Base-by-base conservation (phyloP, 768 basidiomycete genomes). In the Coprinopsis strossmayeri region DNA sequence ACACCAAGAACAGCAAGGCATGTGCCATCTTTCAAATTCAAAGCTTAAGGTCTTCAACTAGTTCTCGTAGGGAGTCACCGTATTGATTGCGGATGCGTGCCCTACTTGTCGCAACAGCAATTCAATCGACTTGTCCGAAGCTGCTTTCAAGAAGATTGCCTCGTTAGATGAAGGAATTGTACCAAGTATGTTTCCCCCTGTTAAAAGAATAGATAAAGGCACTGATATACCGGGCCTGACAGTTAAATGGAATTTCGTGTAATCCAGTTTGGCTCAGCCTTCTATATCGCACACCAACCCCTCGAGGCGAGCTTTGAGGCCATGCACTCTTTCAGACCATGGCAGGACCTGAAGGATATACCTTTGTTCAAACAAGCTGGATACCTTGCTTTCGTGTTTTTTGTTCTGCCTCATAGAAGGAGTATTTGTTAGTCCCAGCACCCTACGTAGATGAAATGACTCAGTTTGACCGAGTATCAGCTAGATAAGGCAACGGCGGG, bases 31-130 rank as follows among this genome's bases (percentile, higher is more conserved):
- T 32, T 12, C 17, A 32, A 7, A 7, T 46, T 34, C 11, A 17
- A 44, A 18, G 40, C 20, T 38, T 51, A 34, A 26, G 20, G 20
- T 43, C 28, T 34, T 34, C 48, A 1, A 49, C 35, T 23, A 3
- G 55, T 21, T 24, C n/a, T 25, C 56, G 2, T 20, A 70, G 64
- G 60, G 64, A n/a, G 74, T 87, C 50, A 70, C 64, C 2, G 90
- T 82, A 38, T 75, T 70, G 21, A 71, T 96, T 54, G 87, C 77
- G 11, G 91, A 92, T 56, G 82, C 74, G 30, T 96, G 91, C 73
- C 90, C 91, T 21, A 84, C 83, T 17, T 95, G 91, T 69, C 44
- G 59, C 0, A 79, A 77, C 57, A 27, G 28, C 24, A 74, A 84
- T 63, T 87, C 83, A 13, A 81, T 96, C 59, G 87, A 90, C 58